phyloP scores from a whole-genome alignment of 352 stramenopile genomes.

The Phytophthora tentaculata region DNA sequence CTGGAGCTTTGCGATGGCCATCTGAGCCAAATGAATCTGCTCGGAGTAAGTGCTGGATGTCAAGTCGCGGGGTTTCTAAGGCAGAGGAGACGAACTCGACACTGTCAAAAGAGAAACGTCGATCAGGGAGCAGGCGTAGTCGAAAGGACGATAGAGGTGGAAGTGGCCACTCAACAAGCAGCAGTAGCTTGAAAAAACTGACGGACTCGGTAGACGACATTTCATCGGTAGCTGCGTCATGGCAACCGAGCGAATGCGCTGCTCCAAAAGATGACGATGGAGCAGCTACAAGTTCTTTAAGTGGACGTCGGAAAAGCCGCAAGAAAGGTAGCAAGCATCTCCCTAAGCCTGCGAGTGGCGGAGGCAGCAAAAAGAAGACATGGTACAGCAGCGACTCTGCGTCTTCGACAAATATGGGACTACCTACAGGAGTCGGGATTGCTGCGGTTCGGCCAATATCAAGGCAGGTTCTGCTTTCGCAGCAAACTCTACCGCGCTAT shows the following conservation, averaged over 20 bases:
- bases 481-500: slow-evolving; percentile 49
- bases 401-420: slow-evolving; percentile 23
- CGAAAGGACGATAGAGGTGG: slow-evolving; percentile 43
- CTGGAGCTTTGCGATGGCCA: slow-evolving; percentile 22
- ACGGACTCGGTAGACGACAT: slow-evolving; percentile 41
- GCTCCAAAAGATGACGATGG: slow-evolving; percentile 54
- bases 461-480: slow-evolving; percentile 42
- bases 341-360: slow-evolving; percentile 41
- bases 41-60: slow-evolving; percentile 46
- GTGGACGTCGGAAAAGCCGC: slow-evolving; percentile 40
- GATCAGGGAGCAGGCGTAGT: slow-evolving; percentile 44
- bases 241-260: slow-evolving; percentile 32
- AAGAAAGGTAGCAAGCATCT: slow-evolving; percentile 54
- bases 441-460: slow-evolving; percentile 54
- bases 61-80: slow-evolving; percentile 48
- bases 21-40: slow-evolving; percentile 41
- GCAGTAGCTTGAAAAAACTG: slow-evolving; percentile 43
- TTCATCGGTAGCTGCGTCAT: slow-evolving; percentile 14
- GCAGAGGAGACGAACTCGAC: slow-evolving; percentile 50
- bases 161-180: slow-evolving; percentile 43
- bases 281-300: slow-evolving; percentile 25
- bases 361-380: slow-evolving; percentile 47
- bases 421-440: slow-evolving; percentile 30
- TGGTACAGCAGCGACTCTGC: slow-evolving; percentile 10
- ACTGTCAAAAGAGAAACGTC: slow-evolving; percentile 47